Conservation (phyloP, 257 asterid genomes). For the Nyctanthes arbortristis region DNA sequence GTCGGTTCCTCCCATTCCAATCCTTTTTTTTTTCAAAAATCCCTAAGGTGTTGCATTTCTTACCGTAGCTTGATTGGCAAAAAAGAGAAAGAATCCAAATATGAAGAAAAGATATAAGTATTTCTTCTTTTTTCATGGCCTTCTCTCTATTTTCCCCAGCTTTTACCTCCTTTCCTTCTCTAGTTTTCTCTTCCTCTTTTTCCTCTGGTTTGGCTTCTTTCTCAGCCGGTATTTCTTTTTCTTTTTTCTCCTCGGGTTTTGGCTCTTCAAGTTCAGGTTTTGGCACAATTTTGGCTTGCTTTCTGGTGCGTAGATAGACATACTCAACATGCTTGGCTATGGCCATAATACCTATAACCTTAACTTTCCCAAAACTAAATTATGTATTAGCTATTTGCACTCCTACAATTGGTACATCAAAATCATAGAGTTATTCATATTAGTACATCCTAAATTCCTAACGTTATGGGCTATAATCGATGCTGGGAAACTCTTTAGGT, state of each 20-base stretch:
- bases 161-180: constrained; percentile 24
- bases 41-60: no score
- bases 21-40: no score
- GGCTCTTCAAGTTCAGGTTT: constrained; percentile 56
- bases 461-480: no score
- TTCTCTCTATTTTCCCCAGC: constrained; percentile 33
- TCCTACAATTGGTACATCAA: constrained; percentile 38
- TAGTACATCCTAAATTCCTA: no score
- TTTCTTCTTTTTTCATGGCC: constrained; percentile 24
- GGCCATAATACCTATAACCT: constrained; percentile 78
- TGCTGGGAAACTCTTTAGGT: no score
- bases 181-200: constrained; percentile 34
- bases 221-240: background rate
- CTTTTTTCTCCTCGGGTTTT: constrained; percentile 31
- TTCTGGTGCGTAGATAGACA: constrained; percentile 73
- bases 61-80: no score
- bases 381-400: constrained; percentile 76
- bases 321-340: constrained; percentile 69
- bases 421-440: background rate
- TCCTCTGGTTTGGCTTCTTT: constrained; percentile 54
- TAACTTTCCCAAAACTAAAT: constrained; percentile 62
- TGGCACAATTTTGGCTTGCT: constrained; percentile 77
- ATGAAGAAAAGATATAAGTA: no score
- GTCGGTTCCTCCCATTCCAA: no score
- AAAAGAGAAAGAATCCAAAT: no score